phyloP scores from a whole-genome alignment of 1,139 yeast genomes.

The Pichia sp. region DNA sequence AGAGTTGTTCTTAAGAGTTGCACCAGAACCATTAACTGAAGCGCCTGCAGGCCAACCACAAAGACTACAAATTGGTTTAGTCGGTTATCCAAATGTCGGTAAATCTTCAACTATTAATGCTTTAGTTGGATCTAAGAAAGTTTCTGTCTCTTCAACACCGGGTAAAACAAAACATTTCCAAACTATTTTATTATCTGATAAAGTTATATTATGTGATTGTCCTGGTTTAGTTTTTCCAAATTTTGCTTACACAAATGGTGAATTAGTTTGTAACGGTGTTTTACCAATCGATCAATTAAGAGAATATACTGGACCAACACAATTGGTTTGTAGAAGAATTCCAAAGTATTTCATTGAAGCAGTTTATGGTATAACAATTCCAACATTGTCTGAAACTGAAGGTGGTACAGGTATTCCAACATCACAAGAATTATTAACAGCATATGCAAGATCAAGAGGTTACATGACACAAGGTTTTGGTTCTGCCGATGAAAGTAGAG shows the following conservation, averaged over 20 bases:
- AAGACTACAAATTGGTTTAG: conserved; percentile 83
- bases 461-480: conserved; percentile 97
- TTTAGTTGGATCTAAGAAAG: conserved; percentile 90
- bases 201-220: conserved; percentile 91
- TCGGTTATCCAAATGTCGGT: conserved; percentile 96
- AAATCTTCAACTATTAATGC: conserved; percentile 96
- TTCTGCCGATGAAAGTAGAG: conserved; percentile 93
- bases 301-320: conserved; percentile 87
- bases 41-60: conserved; percentile 50
- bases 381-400: conserved; percentile 65
- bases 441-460: conserved; percentile 96
- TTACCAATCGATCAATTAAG: conserved; percentile 95
- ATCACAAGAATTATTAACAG: conserved; percentile 79
- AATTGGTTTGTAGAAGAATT: conserved; percentile 77
- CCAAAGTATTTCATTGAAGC: conserved; percentile 90
- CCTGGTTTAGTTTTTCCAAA: conserved; percentile 99
- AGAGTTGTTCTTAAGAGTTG: conserved; percentile 65
- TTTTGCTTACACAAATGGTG: conserved; percentile 94
- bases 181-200: conserved; percentile 78
- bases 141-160: conserved; percentile 95
- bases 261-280: conserved; percentile 95
- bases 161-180: conserved; percentile 99
- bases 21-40: conserved; percentile 56
- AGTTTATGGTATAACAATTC: conserved; percentile 85
- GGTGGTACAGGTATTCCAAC: conserved; percentile 90